Evolutionary conservation across 495 filamentous ascomycete genomes (phyloP), one percentile per base, ranked within the genome.

Genomic region (Symbiotaphrina buchneri): DNA sequence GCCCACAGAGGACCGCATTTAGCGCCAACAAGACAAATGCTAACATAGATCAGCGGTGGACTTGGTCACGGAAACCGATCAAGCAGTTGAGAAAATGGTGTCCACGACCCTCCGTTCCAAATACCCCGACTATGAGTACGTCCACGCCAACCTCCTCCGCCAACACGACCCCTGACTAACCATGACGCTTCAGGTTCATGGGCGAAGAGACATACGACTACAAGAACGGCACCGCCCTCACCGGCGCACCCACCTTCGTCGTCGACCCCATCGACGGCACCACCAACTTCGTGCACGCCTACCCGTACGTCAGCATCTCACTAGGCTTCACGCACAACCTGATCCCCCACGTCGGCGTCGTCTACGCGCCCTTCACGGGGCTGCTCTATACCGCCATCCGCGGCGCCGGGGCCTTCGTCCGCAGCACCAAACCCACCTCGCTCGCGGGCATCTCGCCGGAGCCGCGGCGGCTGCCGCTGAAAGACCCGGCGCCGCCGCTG

Each of bases 221-320:
- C 60, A 51, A 71, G 28, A 61, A 74, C 18, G 65, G 71, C 33
- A 53, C 54, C 36, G 55, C 44, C 17, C 55, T 92, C 34, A 79
- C 74, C 2, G 42, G 59, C 22, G 58, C 54, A 1, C 82, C 82
- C 1, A 92, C 82, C 27, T 91, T 92, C 53, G 64, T 91, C 49
- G 67, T 76, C 36, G 82, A 92, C 54, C 82, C 82, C 24, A 83
- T 90, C 42, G 82, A 92, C 54, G 82, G 82, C 35, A 90, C 80
- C 8, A 69, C 69, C 2, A 92, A 92, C 55, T 91, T 92, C 42
- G 66, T 91, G 4, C 82, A 92, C 52, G 58, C 58, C 31, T 75
- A 79, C 53, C 76, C 81, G 10, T 62, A 71, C 42, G 74, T 79
- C 37, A 80, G 71, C 54, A 71, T 92, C 43, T 83, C 76, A 6